Evolutionary conservation across 2,329 filamentous ascomycete genomes (phyloP).

Genomic region (Cladosporium sp.): DNA sequence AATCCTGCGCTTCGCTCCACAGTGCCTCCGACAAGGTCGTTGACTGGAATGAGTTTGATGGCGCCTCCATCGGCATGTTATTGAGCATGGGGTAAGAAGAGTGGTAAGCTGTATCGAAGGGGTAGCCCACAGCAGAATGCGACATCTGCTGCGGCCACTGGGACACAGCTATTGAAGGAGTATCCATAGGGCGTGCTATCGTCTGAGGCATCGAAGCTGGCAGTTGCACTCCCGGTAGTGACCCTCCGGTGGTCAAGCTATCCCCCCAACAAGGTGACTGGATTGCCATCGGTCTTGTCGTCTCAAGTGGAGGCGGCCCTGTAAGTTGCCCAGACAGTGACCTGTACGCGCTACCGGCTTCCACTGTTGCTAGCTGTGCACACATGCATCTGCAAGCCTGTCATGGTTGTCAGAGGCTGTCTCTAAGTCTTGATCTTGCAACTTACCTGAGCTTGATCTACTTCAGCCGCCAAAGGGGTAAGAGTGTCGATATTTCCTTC

Average conservation of each 20-base stretch:
- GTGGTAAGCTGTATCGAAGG: not conserved
- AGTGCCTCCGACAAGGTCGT: not conserved
- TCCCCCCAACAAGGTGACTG: not conserved
- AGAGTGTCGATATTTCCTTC: not conserved
- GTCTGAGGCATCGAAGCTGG: constrained; percentile 1
- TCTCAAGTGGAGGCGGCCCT: not conserved
- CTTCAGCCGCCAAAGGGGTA: not conserved
- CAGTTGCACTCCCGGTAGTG: not conserved
- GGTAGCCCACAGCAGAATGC: not conserved
- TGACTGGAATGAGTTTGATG: not conserved
- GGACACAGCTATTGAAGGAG: not conserved
- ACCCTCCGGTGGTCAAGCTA: no score
- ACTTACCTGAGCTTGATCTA: not conserved
- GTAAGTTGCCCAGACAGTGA: not conserved
- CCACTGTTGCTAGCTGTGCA: not conserved
- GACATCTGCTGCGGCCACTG: not conserved
- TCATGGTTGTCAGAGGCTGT: not conserved
- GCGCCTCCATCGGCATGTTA: not conserved
- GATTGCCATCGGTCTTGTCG: not conserved
- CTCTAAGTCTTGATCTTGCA: not conserved
- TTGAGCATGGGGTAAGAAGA: not conserved
- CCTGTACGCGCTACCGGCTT: not conserved
- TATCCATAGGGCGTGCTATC: not conserved
- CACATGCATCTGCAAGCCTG: not conserved
- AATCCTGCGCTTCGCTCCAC: not conserved